Conservation (phyloP, 2,329 filamentous ascomycete species). For the Nemania sp. region DNA sequence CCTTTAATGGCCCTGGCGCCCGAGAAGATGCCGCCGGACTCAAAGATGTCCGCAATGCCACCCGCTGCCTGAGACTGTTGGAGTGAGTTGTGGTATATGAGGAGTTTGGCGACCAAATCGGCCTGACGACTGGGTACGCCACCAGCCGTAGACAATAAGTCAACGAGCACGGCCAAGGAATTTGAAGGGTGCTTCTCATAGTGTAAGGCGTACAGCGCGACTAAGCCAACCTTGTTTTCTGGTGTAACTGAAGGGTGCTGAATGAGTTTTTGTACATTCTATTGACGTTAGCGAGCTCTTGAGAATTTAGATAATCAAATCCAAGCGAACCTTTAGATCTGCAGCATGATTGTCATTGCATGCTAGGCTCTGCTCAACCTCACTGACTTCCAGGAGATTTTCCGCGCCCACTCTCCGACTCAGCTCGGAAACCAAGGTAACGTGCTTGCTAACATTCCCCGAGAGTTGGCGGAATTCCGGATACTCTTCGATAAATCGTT, state of each 20-base stretch:
- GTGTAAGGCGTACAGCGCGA: constrained; percentile 91
- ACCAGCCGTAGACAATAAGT: constrained; percentile 84
- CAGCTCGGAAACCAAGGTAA: constrained; percentile 91
- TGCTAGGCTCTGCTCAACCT: constrained; percentile 93
- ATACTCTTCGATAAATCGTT: constrained; percentile 98
- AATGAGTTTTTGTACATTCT: constrained; percentile 86
- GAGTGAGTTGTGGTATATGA: constrained; percentile 84
- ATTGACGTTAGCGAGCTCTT: constrained; percentile 32
- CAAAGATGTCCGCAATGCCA: constrained; percentile 89
- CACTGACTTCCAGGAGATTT: constrained; percentile 90
- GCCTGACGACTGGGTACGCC: constrained; percentile 76
- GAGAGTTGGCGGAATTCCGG: constrained; percentile 97
- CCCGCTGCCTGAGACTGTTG: constrained; percentile 76
- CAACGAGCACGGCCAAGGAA: constrained; percentile 80
- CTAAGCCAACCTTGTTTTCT: constrained; percentile 85
- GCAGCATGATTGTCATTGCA: constrained; percentile 94
- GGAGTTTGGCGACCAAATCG: constrained; percentile 78
- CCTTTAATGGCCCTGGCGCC: constrained; percentile 90
- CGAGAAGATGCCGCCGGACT: constrained; percentile 87
- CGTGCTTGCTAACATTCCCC: constrained; percentile 97
- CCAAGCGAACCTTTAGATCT: constrained; percentile 76
- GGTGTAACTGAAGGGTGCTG: constrained; percentile 76
- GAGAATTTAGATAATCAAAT: background rate
- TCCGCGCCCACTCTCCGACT: constrained; percentile 86
- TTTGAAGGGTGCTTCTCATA: constrained; percentile 88